Conservation (phyloP, 371 early-diverging fungal genomes). For the Mortierella sp. region DNA sequence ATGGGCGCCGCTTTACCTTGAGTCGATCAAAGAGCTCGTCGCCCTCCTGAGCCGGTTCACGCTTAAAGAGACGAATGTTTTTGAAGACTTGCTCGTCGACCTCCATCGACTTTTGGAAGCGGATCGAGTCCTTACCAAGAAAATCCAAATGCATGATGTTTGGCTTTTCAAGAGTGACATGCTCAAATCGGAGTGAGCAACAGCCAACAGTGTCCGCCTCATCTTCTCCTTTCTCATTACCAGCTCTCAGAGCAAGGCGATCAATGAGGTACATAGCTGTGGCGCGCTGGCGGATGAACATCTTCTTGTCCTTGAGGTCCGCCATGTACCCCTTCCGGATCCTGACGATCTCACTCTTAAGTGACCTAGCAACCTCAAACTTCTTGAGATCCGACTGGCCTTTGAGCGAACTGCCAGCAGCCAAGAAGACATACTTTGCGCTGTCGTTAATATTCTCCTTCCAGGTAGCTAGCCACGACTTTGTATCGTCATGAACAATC, state of each 20-base stretch:
- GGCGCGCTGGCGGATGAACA: conserved; percentile 89
- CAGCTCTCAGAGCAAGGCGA: conserved; percentile 94
- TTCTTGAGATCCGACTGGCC: conserved; percentile 95
- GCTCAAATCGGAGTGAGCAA: conserved; percentile 95
- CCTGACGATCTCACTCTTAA: conserved; percentile 79
- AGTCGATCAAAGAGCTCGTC: conserved; percentile 92
- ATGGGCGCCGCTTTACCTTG: conserved; percentile 62
- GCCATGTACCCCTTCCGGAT: conserved; percentile 84
- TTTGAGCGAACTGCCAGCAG: conserved; percentile 92
- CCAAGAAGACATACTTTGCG: conserved; percentile 94
- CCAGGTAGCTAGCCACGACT: conserved; percentile 98
- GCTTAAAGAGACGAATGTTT: conserved; percentile 90
- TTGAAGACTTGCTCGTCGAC: conserved; percentile 92
- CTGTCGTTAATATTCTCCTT: conserved; percentile 94
- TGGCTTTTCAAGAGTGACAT: conserved; percentile 82
- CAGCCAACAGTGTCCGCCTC: conserved; percentile 99
- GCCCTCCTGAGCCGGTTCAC: conserved; percentile 73
- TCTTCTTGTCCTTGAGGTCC: conserved; percentile 81
- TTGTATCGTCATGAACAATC: conserved; percentile 89
- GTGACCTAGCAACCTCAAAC: conserved; percentile 93
- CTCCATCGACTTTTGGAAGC: conserved; percentile 88
- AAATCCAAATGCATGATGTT: conserved; percentile 93
- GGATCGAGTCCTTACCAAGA: conserved; percentile 97
- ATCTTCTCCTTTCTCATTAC: conserved; percentile 97
- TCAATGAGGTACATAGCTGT: conserved; percentile 97